Evolutionary conservation across 305 asterid species (phyloP).

Genomic region (Fraxinus ornus): DNA sequence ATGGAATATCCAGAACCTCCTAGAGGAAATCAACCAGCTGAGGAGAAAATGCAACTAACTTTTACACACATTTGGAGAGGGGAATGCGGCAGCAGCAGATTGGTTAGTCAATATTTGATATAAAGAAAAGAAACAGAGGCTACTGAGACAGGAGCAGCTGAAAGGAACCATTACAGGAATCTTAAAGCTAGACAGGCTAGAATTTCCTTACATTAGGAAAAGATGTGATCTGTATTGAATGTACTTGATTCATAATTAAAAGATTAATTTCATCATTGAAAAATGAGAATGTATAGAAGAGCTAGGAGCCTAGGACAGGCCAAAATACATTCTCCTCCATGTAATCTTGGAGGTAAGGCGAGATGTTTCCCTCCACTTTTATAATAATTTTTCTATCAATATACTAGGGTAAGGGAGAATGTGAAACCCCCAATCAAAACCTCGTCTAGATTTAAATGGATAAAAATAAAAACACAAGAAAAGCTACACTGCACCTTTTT

Average conservation of each 20-base stretch:
- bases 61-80: neutral
- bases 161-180: neutral
- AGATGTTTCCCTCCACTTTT: neutral
- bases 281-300: neutral
- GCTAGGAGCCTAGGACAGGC: neutral
- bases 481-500: neutral
- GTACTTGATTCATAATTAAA: neutral
- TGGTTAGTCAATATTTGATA: neutral
- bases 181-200: neutral
- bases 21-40: neutral
- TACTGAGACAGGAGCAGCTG: neutral
- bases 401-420: neutral
- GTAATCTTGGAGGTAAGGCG: neutral
- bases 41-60: neutral
- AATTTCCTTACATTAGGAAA: neutral
- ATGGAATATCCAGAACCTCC: neutral
- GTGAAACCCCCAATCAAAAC: neutral
- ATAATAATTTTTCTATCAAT: neutral
- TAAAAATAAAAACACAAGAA: neutral
- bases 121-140: neutral
- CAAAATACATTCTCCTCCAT: neutral
- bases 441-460: neutral
- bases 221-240: neutral
- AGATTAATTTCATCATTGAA: neutral
- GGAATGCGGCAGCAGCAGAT: neutral